Base-by-base conservation (phyloP, 495 filamentous ascomycete genomes). In the Neurospora sp. region DNA sequence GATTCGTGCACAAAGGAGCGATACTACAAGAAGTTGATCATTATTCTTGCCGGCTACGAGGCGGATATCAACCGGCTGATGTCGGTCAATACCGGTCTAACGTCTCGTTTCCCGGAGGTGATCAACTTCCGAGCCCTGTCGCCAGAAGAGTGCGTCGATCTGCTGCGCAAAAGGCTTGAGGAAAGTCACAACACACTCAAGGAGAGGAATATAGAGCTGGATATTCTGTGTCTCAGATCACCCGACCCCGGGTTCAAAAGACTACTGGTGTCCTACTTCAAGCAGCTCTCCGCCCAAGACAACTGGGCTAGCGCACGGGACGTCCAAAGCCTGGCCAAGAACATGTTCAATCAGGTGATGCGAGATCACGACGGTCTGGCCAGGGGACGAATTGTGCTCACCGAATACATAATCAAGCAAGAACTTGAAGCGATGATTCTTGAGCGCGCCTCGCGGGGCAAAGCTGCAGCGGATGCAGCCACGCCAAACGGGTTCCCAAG, bases 21-120 rank as follows among this genome's bases (percentile, higher is more conserved):
- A 37, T 96, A 88, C 75, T 74, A 77, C 8, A 83, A 86, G 68
- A 93, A 90, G 72, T 77, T 96, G 2, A 84, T 96, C 53, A 84
- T 91, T 18, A 92, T 96, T 59, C 83, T 94, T 0, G 92, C 93
- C 0, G 92, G 92, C 2, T 94, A 94, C 72, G 87, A 89, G 39
- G 72, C 81, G 1, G 90, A 93, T 40, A 94, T 94, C 75, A 89
- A 94, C 76, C 82, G 85, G 0, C 85, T 96, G 1, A 88, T 94
- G 87, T 75, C 79, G 7, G 84, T 85, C 53, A 91, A 91, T 73
- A 81, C 86, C 0, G 89, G 89, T 1, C 79, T 92, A 16, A 84
- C 88, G 0, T 85, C 85, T 69, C 82, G 90, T 9, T 92, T 93
- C 77, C 86, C 89, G 1, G 86, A 86, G 53, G 80, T 83, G 14